These are phyloP conservation scores for Malassezia vespertilionis DNA, from an alignment of 1,284 basidiomycete species.

Conservation along the genomic window DNA sequence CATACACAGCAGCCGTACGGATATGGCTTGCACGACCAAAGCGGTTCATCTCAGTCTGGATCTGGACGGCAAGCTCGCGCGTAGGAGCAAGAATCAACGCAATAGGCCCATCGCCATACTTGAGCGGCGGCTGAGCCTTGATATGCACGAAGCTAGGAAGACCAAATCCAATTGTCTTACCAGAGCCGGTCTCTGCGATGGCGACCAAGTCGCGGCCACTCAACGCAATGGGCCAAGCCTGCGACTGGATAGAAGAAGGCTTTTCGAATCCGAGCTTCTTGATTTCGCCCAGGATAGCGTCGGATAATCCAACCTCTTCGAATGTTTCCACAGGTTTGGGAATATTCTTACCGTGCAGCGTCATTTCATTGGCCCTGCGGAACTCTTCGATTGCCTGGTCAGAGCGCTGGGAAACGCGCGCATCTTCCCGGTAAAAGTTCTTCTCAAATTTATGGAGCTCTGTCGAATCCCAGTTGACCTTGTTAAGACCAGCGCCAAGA, in stretches of 20 bases:
- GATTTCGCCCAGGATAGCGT: slow-evolving; percentile 88
- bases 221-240: slow-evolving; percentile 95
- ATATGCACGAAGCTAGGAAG: slow-evolving; percentile 98
- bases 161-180: slow-evolving; percentile 87
- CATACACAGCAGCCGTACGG: slow-evolving; percentile 95
- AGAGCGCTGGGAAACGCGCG: slow-evolving; percentile 64
- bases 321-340: slow-evolving; percentile 84
- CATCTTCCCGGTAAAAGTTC: slow-evolving; percentile 95
- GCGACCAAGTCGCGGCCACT: slow-evolving; percentile 89
- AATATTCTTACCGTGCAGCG: slow-evolving; percentile 78
- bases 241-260: slow-evolving; percentile 92
- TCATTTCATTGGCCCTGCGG: slow-evolving; percentile 70
- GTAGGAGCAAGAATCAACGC: slow-evolving; percentile 93
- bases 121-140: slow-evolving; percentile 92
- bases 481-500: slow-evolving; percentile 71
- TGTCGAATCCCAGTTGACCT: slow-evolving; percentile 67
- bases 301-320: slow-evolving; percentile 89
- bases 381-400: slow-evolving; percentile 83
- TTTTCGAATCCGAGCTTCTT: slow-evolving; percentile 77
- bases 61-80: slow-evolving; percentile 95
- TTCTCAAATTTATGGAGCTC: slow-evolving; percentile 63
- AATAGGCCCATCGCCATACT: slow-evolving; percentile 91
- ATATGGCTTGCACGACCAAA: slow-evolving; percentile 95
- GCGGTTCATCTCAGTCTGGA: slow-evolving; percentile 95
- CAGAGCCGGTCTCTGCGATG: slow-evolving; percentile 57